Conservation (phyloP, 768 basidiomycete species). For the Austroboletus eburneus region DNA sequence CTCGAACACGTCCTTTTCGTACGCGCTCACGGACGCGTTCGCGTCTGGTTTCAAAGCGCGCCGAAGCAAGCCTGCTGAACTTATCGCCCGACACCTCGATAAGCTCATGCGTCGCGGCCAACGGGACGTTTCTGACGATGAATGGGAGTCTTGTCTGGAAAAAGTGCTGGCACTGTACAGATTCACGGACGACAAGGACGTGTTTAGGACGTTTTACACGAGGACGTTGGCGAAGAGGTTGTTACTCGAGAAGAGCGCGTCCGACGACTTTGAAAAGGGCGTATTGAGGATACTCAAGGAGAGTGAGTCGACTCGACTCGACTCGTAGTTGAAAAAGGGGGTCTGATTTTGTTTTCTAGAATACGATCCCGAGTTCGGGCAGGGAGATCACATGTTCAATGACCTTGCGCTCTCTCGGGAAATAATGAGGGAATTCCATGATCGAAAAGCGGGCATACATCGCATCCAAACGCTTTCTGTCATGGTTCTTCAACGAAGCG, state of each 20-base stretch:
- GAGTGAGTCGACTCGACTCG: slow-evolving; percentile 39
- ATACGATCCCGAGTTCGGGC: slow-evolving; percentile 93
- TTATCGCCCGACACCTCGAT: slow-evolving; percentile 91
- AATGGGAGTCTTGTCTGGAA: slow-evolving; percentile 62
- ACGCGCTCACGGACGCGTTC: slow-evolving; percentile 73
- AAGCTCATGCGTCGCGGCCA: slow-evolving; percentile 85
- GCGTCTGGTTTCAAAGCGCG: slow-evolving; percentile 67
- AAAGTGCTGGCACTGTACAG: slow-evolving; percentile 71
- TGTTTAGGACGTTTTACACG: slow-evolving; percentile 91
- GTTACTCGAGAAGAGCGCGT: slow-evolving; percentile 79
- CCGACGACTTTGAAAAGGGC: slow-evolving; percentile 79
- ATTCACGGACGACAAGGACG: slow-evolving; percentile 89
- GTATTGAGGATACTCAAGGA: slow-evolving; percentile 86
- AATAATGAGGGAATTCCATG: slow-evolving; percentile 60
- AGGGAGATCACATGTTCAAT: slow-evolving; percentile 94
- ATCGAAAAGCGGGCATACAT: slow-evolving; percentile 37
- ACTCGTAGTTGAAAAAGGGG: background rate
- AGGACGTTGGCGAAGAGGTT: slow-evolving; percentile 84
- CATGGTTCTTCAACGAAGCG: slow-evolving; percentile 82
- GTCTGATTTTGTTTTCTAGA: slow-evolving; percentile 43
- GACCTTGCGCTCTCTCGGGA: slow-evolving; percentile 79
- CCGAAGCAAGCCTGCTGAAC: slow-evolving; percentile 82
- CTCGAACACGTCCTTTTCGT: slow-evolving; percentile 54
- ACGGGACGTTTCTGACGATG: slow-evolving; percentile 55
- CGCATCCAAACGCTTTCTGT: slow-evolving; percentile 54